A percentile compares a stretch with the other conserved stretches of the same genome.
Conservation (phyloP, 306 rosid genomes). For the Vigna nakashimae region DNA sequence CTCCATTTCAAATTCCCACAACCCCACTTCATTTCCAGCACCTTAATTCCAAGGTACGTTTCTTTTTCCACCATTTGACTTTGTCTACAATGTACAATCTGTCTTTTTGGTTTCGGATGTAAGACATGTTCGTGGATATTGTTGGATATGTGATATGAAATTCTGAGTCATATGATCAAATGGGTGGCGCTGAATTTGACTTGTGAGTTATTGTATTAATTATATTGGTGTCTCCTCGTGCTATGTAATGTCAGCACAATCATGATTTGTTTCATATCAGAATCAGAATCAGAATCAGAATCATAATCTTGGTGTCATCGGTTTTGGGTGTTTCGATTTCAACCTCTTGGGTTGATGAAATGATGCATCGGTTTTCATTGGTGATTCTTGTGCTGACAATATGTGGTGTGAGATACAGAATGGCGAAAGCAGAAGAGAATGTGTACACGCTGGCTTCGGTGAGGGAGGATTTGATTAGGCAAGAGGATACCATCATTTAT, state of each 20-base stretch:
- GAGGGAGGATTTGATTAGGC: constrained; percentile 69
- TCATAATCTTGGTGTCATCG: neutral
- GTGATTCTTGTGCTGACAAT: constrained; percentile 48
- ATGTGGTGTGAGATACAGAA: constrained; percentile 32
- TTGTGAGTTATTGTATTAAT: neutral
- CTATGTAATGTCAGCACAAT: constrained; percentile 30
- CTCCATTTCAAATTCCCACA: neutral
- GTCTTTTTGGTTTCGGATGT: neutral
- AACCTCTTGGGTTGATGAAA: constrained; percentile 17
- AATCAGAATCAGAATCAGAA: neutral
- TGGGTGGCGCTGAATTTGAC: constrained; percentile 37
- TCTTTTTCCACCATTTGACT: constrained; percentile 41
- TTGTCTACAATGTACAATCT: constrained; percentile 17
- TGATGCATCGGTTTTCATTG: constrained; percentile 33
- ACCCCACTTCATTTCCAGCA: neutral
- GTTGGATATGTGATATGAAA: neutral
- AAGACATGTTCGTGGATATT: neutral
- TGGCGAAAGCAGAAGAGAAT: constrained; percentile 50
- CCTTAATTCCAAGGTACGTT: constrained; percentile 32
- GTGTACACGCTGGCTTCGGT: constrained; percentile 62
- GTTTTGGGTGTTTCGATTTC: neutral
- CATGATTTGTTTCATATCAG: neutral
- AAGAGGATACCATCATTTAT: constrained; percentile 82
- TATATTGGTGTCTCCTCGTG: neutral
- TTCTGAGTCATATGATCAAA: neutral